A percentile compares a stretch with the other conserved stretches of the same genome.
Evolutionary conservation across 305 asterid genomes (phyloP).

Genomic region (Solanum hybrid): DNA sequence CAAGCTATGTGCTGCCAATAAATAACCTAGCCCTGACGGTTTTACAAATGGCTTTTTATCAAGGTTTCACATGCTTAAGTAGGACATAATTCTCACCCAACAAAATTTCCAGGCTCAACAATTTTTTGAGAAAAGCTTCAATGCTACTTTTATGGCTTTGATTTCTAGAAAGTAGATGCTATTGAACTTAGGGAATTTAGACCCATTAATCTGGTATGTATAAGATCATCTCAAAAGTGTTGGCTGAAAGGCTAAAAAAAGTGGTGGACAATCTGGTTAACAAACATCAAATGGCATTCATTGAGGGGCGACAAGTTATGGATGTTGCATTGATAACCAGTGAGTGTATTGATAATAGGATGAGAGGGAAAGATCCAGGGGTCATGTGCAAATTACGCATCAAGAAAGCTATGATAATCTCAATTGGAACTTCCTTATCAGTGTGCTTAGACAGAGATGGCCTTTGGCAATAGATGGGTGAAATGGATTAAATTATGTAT

Average conservation of each 20-base stretch:
- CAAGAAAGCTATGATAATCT: not conserved
- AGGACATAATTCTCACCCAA: not conserved
- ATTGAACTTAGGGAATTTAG: not conserved
- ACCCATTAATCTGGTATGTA: not conserved
- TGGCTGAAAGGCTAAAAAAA: not conserved
- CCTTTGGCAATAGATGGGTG: not conserved
- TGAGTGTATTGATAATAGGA: not conserved
- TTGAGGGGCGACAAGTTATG: not conserved
- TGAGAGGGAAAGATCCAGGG: not conserved
- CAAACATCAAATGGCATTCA: not conserved
- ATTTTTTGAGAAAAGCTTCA: not conserved
- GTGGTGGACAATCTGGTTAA: not conserved
- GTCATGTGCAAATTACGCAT: not conserved
- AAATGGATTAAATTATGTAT: not conserved
- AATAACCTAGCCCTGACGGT: not conserved
- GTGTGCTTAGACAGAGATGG: not conserved
- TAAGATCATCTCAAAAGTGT: not conserved
- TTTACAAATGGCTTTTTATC: not conserved
- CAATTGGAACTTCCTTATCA: not conserved
- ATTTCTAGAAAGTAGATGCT: not conserved
- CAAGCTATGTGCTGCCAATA: not conserved
- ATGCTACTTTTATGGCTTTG: not conserved
- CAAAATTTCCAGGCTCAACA: not conserved
- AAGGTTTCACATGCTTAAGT: not conserved
- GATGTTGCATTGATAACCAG: not conserved